Evolutionary conservation across 257 asterid species (phyloP), one percentile per base, ranked within the genome.

Genomic region (Anisodus tanguticus): DNA sequence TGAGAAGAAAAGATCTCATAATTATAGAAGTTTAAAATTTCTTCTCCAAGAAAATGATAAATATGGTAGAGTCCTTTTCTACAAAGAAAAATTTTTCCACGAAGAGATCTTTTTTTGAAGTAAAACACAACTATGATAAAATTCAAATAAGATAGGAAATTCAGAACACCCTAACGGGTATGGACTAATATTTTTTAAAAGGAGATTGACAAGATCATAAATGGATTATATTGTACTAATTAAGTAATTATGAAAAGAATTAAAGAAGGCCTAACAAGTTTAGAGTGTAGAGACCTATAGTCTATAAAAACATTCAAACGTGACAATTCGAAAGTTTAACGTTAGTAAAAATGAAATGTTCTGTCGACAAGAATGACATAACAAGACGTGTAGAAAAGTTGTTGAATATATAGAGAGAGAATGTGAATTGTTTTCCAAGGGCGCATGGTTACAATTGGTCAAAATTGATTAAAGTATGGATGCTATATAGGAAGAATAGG

Each of bases 401-500:
- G 17, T 41, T 71, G 35, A 17, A n/a, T 19, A 2, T 5, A 58
- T 4, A 58, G 16, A 58, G 9, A 9, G 68, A 19, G 70, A 64
- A 49, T 74, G 45, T 74, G 60, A 47, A 74, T 74, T 74, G 26
- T 47, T 41, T 41, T 41, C 6, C 22, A 74, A 49, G 45, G 7
- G 43, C 16, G 64, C 22, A 58, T 58, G 64, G 62, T 74, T 49
- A 74, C 39, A 53, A 49, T 47, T 22, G 60, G 45, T 74, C 62
- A 74, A 49, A 68, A 55, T 47, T 49, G 62, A 74, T 49, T 74
- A 22, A 74, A 51, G 62, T 13, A 49, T 49, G 62, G 59, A 74
- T 49, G 81, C 22, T 74, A 49, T 74, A 11, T 72, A 45, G 45
- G 60, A 74, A 22, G 60, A 74, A 45, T n/a, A 72, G 80, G 80